Conservation (phyloP, 163 green algal genomes). For the Scenedesmus sp. region DNA sequence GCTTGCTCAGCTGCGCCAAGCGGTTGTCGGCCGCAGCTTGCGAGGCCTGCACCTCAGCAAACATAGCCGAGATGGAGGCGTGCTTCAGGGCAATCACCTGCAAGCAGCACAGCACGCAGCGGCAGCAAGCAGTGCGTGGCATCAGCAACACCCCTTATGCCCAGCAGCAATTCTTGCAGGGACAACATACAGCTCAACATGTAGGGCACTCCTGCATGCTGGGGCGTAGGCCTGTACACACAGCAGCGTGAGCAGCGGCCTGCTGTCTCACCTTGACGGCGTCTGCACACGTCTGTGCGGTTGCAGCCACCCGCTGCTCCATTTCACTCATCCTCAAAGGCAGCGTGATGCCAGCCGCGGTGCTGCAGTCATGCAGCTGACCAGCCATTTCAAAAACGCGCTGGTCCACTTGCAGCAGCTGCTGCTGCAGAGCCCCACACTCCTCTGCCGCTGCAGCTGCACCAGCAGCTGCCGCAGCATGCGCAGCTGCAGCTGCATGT, state of each 20-base stretch:
- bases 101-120: not conserved
- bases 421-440: not conserved
- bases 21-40: constrained; percentile 33
- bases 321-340: constrained; percentile 47
- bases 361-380: constrained; percentile 33
- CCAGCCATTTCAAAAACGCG: not conserved
- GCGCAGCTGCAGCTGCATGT: not conserved
- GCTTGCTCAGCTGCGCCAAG: constrained; percentile 33
- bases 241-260: not conserved
- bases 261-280: constrained; percentile 50
- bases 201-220: not conserved
- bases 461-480: not conserved
- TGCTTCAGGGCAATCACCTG: constrained; percentile 57
- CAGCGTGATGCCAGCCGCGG: not conserved
- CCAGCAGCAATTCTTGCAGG: not conserved
- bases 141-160: not conserved
- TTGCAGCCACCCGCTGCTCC: constrained; percentile 42
- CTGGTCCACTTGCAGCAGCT: not conserved
- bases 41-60: constrained; percentile 33
- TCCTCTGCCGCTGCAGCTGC: not conserved
- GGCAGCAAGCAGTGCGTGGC: not conserved
- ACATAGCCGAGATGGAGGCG: constrained; percentile 32
- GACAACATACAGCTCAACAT: not conserved
- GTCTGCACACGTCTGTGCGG: constrained; percentile 53
- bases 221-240: not conserved